Base-by-base conservation (phyloP, 495 filamentous ascomycete species). In the Aspergillus coremiiformis region DNA sequence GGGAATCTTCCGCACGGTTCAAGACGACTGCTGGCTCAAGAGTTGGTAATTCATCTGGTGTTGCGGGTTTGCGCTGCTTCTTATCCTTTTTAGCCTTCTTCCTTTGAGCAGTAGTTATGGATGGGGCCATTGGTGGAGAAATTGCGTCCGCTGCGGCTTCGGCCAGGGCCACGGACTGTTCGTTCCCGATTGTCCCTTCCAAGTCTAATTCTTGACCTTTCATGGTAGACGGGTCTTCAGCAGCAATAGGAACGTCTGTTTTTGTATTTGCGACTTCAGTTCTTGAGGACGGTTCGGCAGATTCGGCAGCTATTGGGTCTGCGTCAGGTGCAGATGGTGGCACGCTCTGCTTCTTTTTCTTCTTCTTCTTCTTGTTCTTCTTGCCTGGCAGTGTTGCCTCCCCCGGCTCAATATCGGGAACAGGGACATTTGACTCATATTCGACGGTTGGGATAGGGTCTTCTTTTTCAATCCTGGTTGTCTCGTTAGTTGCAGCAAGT, bases 361-460 rank as follows among this genome's bases (percentile, higher is more conserved):
- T 66, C 21, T 69, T 66, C 49, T 61, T 61, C n/a, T 69, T 66
- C 27, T 57, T 59, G 33, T 57, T 64, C 48, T 68, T 64, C 39
- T 64, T 65, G n/a, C 54, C 62, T 33, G 59, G 52, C 47, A 54
- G 55, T 44, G 52, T 41, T 27, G 41, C 20, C n/a, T 46, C 53
- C 47, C 27, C 53, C 41, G 39, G 55, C 41, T 56, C 55, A 37
- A 43, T 27, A 27, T 53, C 48, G 24, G 42, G 47, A 44, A 57
- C 57, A 29, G 39, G 39, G 22, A 43, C n/a, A 48, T 24, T 53
- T 43, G 53, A 42, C 21, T 49, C 47, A 24, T 24, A 41, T 29
- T 61, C 59, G 54, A 54, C 23, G 5, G 14, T 4, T 44, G 45
- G 5, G 15, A 23, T 5, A 46, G 11, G 21, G 21, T 15, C 26